phyloP scores from a whole-genome alignment of 208 protist species.

The Phytomonas francai region DNA sequence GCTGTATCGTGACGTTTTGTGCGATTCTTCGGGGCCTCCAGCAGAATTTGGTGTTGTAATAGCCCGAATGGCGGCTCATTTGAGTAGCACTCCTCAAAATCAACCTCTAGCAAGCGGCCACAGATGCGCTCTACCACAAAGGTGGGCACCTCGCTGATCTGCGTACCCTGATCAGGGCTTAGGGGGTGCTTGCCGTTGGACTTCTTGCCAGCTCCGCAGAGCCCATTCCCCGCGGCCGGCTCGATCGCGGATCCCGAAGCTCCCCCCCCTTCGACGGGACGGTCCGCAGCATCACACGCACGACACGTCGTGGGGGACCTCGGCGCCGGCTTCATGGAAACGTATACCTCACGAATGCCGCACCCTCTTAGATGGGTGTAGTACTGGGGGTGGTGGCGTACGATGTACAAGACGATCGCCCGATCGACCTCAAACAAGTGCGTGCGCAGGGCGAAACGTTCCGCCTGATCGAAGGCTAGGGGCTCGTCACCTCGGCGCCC shows the following conservation, averaged over 20 bases:
- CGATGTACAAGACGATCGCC: conserved; percentile 30
- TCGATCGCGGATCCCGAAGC: background rate
- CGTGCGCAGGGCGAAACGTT: conserved; percentile 14
- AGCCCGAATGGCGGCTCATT: conserved; percentile 10
- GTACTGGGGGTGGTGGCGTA: conserved; percentile 66
- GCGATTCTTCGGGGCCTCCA: background rate
- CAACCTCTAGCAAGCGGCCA: conserved; percentile 22
- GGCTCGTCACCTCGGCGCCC: too few relatives aligned
- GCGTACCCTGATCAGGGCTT: background rate
- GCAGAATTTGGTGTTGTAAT: conserved; percentile 13
- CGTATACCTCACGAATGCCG: conserved; percentile 48
- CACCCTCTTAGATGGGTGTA: conserved; percentile 43
- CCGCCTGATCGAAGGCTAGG: background rate
- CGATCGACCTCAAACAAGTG: conserved; percentile 43
- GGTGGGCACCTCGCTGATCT: conserved; percentile 4
- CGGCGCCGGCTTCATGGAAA: conserved; percentile 5
- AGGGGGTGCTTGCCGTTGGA: background rate
- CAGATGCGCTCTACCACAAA: conserved; percentile 35
- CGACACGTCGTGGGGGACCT: too few relatives aligned
- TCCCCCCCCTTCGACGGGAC: background rate
- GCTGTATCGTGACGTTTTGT: background rate
- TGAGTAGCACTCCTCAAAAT: conserved; percentile 34
- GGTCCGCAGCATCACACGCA: background rate
- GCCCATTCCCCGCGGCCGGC: too few relatives aligned
- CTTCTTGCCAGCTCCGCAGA: background rate